phyloP scores from a whole-genome alignment of 1,284 basidiomycete genomes.

The Leccinum fuscescens region DNA sequence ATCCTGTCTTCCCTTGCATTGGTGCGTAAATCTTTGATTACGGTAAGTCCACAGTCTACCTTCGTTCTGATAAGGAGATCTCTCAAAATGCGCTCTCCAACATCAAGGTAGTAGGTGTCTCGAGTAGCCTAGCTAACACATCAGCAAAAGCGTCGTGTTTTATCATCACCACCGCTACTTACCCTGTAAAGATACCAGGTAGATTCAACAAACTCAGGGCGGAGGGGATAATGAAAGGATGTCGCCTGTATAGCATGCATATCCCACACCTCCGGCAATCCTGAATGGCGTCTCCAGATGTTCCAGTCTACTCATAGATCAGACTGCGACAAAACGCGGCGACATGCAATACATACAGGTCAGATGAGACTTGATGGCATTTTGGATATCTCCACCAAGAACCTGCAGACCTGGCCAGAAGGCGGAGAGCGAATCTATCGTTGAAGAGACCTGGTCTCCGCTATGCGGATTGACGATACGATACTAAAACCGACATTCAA shows the following conservation, averaged over 20 bases:
- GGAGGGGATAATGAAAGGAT: slow-evolving; percentile 79
- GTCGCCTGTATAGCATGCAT: slow-evolving; percentile 72
- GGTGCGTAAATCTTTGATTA: slow-evolving; percentile 75
- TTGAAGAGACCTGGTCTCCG: slow-evolving; percentile 67
- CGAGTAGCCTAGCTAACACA: slow-evolving; percentile 71
- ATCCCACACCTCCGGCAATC: slow-evolving; percentile 88
- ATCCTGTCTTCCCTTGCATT: slow-evolving; percentile 86
- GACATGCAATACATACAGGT: slow-evolving; percentile 53
- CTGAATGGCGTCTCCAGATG: slow-evolving; percentile 81
- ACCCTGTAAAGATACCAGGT: slow-evolving; percentile 93
- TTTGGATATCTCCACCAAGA: slow-evolving; percentile 85
- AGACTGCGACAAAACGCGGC: neutral
- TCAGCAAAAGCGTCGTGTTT: slow-evolving; percentile 1
- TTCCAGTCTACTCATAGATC: slow-evolving; percentile 68
- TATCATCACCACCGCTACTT: slow-evolving; percentile 27
- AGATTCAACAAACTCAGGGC: slow-evolving; percentile 91
- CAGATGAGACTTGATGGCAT: slow-evolving; percentile 83
- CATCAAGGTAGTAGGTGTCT: slow-evolving; percentile 88
- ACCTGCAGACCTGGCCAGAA: slow-evolving; percentile 91
- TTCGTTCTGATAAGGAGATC: slow-evolving; percentile 75
- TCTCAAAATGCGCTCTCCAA: slow-evolving; percentile 79
- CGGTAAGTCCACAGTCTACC: slow-evolving; percentile 82
- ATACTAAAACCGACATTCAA: slow-evolving; percentile 49
- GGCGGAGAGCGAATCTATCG: slow-evolving; percentile 81
- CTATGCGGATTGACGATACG: slow-evolving; percentile 76